Percentiles rank a stretch among this genome's conserved stretches.
These are phyloP conservation scores for Coprinopsis strossmayeri DNA, from an alignment of 768 basidiomycete species.

Conservation along the genomic window DNA sequence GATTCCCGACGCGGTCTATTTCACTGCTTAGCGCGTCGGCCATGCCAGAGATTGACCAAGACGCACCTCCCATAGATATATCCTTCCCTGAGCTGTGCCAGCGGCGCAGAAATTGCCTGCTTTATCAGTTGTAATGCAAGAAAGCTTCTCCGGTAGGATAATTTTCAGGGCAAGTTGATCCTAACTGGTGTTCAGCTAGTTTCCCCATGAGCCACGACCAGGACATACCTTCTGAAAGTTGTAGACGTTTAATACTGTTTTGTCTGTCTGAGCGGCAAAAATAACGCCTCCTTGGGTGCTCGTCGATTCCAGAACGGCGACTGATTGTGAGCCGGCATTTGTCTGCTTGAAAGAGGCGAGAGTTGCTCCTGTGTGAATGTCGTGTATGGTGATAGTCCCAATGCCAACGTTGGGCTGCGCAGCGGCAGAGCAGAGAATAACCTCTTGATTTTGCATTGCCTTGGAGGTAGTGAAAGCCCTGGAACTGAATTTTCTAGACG, in stretches of 20 bases:
- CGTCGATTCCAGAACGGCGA: slow-evolving; percentile 59
- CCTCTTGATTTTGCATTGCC: slow-evolving; percentile 61
- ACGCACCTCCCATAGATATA: slow-evolving; percentile 94
- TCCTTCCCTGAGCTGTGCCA: slow-evolving; percentile 80
- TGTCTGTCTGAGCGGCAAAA: slow-evolving; percentile 81
- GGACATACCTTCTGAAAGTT: slow-evolving; percentile 81
- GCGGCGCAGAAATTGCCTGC: slow-evolving; percentile 77
- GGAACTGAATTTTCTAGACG: not conserved
- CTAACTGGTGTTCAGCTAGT: slow-evolving; percentile 32
- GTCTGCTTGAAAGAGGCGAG: slow-evolving; percentile 90
- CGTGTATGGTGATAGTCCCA: slow-evolving; percentile 71
- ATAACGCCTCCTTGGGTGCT: slow-evolving; percentile 79
- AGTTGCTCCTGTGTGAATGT: slow-evolving; percentile 68
- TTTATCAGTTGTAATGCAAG: slow-evolving; percentile 70
- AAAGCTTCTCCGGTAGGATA: slow-evolving; percentile 84
- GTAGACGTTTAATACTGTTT: slow-evolving; percentile 85
- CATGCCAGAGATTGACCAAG: too few relatives aligned
- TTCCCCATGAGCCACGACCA: slow-evolving; percentile 1
- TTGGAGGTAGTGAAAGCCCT: not conserved
- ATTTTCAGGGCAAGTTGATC: slow-evolving; percentile 86
- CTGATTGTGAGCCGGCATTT: slow-evolving; percentile 54
- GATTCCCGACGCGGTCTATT: slow-evolving; percentile 86
- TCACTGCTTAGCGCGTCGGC: slow-evolving; percentile 7
- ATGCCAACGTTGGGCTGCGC: slow-evolving; percentile 42
- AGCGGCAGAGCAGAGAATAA: slow-evolving; percentile 56